Evolutionary conservation across 805 yeast species (phyloP).

Genomic region (Suhomyces faveliae): DNA sequence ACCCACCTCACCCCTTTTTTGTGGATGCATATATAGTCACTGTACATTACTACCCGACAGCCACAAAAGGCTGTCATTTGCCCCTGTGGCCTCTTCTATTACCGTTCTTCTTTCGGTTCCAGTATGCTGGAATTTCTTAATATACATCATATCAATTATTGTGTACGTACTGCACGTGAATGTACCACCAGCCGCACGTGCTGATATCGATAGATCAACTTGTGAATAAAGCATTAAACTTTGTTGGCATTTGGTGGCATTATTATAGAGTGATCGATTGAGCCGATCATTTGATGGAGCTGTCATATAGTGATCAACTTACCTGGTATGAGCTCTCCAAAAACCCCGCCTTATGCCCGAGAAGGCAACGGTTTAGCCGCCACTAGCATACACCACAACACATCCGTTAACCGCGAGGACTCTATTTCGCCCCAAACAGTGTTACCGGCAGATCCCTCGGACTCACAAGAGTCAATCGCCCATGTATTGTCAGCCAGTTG

Average conservation of each 20-base stretch:
- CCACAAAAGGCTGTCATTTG: too few relatives aligned
- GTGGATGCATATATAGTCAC: not conserved
- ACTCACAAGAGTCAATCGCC: slow-evolving; percentile 3
- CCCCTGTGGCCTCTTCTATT: too few relatives aligned
- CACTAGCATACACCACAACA: not conserved
- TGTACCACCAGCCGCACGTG: not conserved
- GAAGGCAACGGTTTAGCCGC: not conserved
- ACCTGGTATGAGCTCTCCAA: not conserved
- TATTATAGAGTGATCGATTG: not conserved
- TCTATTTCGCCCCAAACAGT: not conserved
- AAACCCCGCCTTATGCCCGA: not conserved
- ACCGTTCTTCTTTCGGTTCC: not conserved
- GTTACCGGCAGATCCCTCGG: not conserved
- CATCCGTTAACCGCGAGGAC: not conserved
- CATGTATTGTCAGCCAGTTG: slow-evolving; percentile 11
- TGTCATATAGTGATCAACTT: not conserved
- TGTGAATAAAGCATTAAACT: not conserved
- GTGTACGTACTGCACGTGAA: not conserved
- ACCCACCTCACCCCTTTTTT: not conserved
- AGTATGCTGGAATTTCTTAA: not conserved
- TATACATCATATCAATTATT: not conserved
- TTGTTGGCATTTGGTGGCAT: not conserved
- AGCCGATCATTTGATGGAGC: too few relatives aligned
- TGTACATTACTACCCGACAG: not conserved
- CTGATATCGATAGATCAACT: not conserved